phyloP scores from a whole-genome alignment of 2,329 filamentous ascomycete species.

The Drechslera avenae region DNA sequence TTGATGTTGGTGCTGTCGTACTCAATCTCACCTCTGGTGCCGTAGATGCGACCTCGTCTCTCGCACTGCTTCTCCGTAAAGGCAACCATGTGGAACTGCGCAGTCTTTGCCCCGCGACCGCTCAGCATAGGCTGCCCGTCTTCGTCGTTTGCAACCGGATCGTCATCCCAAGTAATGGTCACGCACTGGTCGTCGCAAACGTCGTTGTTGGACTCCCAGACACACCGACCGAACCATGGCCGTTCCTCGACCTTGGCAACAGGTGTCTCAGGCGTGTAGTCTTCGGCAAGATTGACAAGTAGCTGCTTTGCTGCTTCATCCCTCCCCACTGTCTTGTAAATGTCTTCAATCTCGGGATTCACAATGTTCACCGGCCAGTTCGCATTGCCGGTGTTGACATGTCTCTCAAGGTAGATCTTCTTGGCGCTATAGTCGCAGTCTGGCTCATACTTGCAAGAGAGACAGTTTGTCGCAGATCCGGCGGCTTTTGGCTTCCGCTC shows the following conservation, averaged over 20 bases:
- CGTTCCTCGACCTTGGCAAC: conserved; percentile 55
- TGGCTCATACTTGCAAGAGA: conserved; percentile 74
- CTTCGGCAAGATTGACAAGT: conserved; percentile 55
- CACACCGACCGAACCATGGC: conserved; percentile 88
- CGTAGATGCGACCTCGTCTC: conserved; percentile 83
- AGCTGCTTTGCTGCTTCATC: conserved; percentile 59
- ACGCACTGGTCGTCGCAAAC: conserved; percentile 94
- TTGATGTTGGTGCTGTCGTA: conserved; percentile 81
- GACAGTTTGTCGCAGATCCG: conserved; percentile 81
- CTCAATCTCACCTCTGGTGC: conserved; percentile 80
- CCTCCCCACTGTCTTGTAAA: conserved; percentile 54
- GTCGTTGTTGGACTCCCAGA: conserved; percentile 90
- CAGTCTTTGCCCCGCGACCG: conserved; percentile 74
- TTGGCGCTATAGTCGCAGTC: conserved; percentile 85
- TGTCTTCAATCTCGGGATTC: conserved; percentile 89
- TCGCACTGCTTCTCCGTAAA: conserved; percentile 87
- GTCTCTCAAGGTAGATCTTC: conserved; percentile 76
- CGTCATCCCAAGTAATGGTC: conserved; percentile 84
- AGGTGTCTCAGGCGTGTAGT: conserved; percentile 63
- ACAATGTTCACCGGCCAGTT: conserved; percentile 88
- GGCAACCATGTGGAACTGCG: conserved; percentile 91
- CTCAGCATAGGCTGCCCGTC: conserved; percentile 21
- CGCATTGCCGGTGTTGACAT: conserved; percentile 69
- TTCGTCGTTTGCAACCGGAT: conserved; percentile 48
- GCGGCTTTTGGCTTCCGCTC: conserved; percentile 76